These are phyloP conservation scores for Echium plantagineum DNA, from an alignment of 257 asterid species.

Conservation along the genomic window DNA sequence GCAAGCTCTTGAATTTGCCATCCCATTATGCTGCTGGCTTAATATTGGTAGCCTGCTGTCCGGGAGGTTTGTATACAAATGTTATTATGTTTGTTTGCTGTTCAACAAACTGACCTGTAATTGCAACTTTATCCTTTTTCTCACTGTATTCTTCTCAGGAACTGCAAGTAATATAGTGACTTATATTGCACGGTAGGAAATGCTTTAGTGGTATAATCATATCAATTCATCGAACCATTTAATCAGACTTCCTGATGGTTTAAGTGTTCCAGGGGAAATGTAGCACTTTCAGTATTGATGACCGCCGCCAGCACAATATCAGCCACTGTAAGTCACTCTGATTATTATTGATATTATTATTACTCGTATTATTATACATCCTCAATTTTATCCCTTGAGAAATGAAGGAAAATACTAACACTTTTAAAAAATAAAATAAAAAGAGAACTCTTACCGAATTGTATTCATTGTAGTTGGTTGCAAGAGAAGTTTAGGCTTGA, in stretches of 20 bases:
- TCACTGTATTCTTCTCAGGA: conserved; percentile 30
- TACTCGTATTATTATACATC: no score
- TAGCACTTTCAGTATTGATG: conserved; percentile 93
- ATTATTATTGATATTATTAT: background rate
- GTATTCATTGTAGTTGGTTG: no score
- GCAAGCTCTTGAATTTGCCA: conserved; percentile 81
- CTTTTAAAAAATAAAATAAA: no score
- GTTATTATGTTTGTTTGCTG: background rate
- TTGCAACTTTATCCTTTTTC: conserved; percentile 6
- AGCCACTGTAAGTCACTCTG: conserved; percentile 64
- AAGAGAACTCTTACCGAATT: no score
- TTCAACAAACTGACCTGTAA: conserved; percentile 1
- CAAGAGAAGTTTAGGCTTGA: no score
- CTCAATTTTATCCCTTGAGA: background rate
- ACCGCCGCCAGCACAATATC: conserved; percentile 87
- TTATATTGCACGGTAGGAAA: conserved; percentile 76
- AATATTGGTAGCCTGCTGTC: conserved; percentile 87
- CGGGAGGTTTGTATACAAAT: conserved; percentile 54
- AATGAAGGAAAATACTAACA: background rate
- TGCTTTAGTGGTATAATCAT: background rate
- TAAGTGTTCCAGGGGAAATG: conserved; percentile 58
- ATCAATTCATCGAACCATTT: conserved; percentile 6
- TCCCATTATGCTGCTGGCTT: conserved; percentile 88
- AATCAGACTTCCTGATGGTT: conserved; percentile 20
- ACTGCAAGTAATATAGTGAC: conserved; percentile 94